These are phyloP conservation scores for Vicia sativa DNA, from an alignment of 306 rosid species.

Conservation along the genomic window DNA sequence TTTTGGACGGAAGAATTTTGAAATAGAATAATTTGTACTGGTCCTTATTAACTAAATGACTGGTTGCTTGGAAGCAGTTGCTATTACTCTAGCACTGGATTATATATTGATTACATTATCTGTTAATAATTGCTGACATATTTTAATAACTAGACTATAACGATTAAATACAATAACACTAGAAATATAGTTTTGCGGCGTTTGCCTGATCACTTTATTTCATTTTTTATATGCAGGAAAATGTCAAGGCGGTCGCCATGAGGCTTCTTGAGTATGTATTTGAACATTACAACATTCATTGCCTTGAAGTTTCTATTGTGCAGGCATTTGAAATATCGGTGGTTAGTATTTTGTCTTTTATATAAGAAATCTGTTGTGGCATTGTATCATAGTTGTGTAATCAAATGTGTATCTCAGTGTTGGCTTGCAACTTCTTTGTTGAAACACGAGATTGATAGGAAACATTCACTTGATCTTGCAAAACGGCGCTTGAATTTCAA, in stretches of 20 bases:
- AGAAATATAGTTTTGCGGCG: neutral
- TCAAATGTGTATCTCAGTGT: conserved; percentile 54
- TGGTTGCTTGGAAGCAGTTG: conserved; percentile 25
- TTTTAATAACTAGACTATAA: neutral
- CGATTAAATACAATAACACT: conserved; percentile 2
- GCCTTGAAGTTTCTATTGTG: conserved; percentile 47
- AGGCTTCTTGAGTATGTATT: conserved; percentile 56
- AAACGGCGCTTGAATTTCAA: conserved; percentile 56
- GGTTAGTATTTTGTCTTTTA: conserved; percentile 58
- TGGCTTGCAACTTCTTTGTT: conserved; percentile 69
- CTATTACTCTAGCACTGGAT: neutral
- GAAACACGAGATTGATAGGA: conserved; percentile 56
- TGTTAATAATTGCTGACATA: conserved; percentile 6
- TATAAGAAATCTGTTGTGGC: no score
- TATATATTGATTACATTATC: conserved; percentile 20
- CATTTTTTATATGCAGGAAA: conserved; percentile 51
- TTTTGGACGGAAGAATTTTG: conserved; percentile 17
- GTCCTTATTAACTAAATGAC: conserved; percentile 3
- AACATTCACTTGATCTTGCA: conserved; percentile 61
- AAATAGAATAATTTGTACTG: conserved; percentile 4
- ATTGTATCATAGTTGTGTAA: conserved; percentile 33
- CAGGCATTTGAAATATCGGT: conserved; percentile 74
- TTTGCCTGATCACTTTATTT: conserved; percentile 30
- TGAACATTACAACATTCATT: conserved; percentile 46
- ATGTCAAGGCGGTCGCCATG: conserved; percentile 43